Evolutionary conservation across 1,284 basidiomycete genomes (phyloP), one percentile per base, ranked within the genome.

Genomic region (Microbotryum scabiosae): DNA sequence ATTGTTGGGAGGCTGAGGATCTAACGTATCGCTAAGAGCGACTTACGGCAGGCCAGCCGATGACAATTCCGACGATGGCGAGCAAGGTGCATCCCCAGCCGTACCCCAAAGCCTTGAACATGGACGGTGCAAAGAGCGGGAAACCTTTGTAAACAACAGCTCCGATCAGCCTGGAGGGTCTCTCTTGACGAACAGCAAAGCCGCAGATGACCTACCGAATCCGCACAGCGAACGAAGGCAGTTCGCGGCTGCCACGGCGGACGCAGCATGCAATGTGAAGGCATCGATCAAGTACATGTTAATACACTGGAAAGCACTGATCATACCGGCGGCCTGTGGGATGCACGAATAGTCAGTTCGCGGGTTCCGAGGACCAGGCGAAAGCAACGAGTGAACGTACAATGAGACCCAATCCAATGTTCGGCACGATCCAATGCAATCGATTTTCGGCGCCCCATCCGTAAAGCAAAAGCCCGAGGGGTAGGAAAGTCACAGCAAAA

Each of bases 401-500:
- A 21, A 70, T 45, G 1, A 66, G 41, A 44, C 56, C 50, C 25
- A 71, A 47, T 10, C 70, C 69, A 14, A 70, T 56, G 26, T 65
- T 63, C n/a, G 54, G 28, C 0, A 75, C 82, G 60, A 87, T 82
- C 86, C 86, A 88, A 63, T 82, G 82, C 0, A 81, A 70, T 26
- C 75, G 72, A 1, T 78, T 72, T 55, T 84, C 70, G 5, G 82
- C 82, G 0, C 81, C 78, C 86, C 86, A 88, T 16, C 86, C 86
- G 1, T 81, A 74, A 14, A 87, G 74, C 23, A 88, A 72, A 9
- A 87, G 72, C 0, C 86, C 86, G 0, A 80, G 81, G 0, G 75
- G 74, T 7, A 85, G 76, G 2, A 82, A 14, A 2, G 83, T 62
- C 0, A 80, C 79, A 0, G 82, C 83, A 12, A 41, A 41, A 18